These are phyloP conservation scores for Exophiala spinifera DNA, from an alignment of 2,329 filamentous ascomycete genomes.

Conservation along the genomic window DNA sequence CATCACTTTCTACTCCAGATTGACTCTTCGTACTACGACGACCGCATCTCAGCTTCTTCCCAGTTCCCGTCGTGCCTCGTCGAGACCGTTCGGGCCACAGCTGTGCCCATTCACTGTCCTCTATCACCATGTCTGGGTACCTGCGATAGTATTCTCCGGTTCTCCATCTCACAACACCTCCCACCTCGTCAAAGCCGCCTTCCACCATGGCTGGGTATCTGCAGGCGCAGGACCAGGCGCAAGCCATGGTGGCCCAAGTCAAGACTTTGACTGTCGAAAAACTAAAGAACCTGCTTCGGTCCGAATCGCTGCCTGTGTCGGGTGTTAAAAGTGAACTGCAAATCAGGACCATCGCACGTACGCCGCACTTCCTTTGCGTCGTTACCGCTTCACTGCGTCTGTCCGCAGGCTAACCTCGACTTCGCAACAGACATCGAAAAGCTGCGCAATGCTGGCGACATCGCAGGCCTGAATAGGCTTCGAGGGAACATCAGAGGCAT, in stretches of 20 bases:
- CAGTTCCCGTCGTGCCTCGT: neutral
- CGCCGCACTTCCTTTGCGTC: slow-evolving; percentile 35
- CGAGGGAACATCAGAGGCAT: slow-evolving; percentile 20
- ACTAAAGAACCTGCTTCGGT: slow-evolving; percentile 71
- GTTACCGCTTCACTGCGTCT: slow-evolving; percentile 29
- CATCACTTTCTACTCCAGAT: neutral
- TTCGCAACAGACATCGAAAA: slow-evolving; percentile 26
- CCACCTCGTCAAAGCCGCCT: slow-evolving; percentile 8
- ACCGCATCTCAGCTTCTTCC: neutral
- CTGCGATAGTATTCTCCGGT: slow-evolving; percentile 2
- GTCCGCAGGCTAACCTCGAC: slow-evolving; percentile 7
- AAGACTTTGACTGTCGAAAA: slow-evolving; percentile 61
- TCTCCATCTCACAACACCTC: slow-evolving; percentile 2
- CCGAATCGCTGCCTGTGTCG: slow-evolving; percentile 70
- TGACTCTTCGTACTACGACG: neutral
- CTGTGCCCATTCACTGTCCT: neutral
- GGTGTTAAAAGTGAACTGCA: slow-evolving; percentile 85
- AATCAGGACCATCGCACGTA: slow-evolving; percentile 72
- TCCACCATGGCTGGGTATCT: slow-evolving; percentile 16
- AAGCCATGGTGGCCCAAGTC: slow-evolving; percentile 39
- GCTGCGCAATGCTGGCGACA: slow-evolving; percentile 20
- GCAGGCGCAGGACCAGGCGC: slow-evolving; percentile 20
- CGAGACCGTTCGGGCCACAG: neutral
- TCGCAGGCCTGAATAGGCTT: slow-evolving; percentile 18
- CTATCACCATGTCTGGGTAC: neutral